These are phyloP conservation scores for Backusella psychrophila DNA, from an alignment of 192 early-diverging fungal genomes.

Conservation along the genomic window DNA sequence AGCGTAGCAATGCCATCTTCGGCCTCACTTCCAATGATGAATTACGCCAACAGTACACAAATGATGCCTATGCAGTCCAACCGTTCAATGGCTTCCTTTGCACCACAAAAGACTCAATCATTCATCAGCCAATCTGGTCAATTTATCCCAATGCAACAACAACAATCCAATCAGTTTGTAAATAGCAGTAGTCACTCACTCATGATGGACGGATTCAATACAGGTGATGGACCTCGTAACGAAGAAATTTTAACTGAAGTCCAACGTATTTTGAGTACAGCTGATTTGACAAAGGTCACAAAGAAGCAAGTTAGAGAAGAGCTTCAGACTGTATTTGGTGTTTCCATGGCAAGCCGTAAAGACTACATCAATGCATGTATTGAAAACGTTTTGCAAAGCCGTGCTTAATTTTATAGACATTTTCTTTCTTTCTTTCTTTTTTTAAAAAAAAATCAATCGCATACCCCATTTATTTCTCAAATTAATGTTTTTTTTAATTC, in stretches of 20 bases:
- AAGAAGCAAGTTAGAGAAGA: constrained; percentile 86
- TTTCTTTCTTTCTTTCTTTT: background rate
- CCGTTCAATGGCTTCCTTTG: constrained; percentile 11
- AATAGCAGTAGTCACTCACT: constrained; percentile 18
- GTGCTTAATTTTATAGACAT: constrained; percentile 27
- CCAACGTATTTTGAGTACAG: constrained; percentile 62
- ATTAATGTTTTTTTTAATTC: background rate
- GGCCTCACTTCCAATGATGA: constrained; percentile 17
- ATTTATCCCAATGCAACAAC: constrained; percentile 11
- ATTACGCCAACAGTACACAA: background rate
- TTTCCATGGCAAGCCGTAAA: constrained; percentile 80
- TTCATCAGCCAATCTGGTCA: constrained; percentile 9
- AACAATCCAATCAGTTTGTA: background rate
- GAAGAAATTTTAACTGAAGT: constrained; percentile 74
- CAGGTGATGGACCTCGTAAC: constrained; percentile 41
- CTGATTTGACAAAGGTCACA: constrained; percentile 76
- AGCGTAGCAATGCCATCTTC: constrained; percentile 22
- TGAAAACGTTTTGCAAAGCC: constrained; percentile 53
- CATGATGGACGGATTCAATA: constrained; percentile 16
- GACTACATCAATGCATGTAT: constrained; percentile 89
- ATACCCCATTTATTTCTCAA: background rate
- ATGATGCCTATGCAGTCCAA: constrained; percentile 13
- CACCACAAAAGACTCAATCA: background rate
- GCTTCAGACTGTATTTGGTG: constrained; percentile 65
- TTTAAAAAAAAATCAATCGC: background rate